A percentile compares a stretch with the other conserved stretches of the same genome.
Conservation (phyloP, 1,139 yeast genomes). For the Kurtzmaniella quercitrusa region DNA sequence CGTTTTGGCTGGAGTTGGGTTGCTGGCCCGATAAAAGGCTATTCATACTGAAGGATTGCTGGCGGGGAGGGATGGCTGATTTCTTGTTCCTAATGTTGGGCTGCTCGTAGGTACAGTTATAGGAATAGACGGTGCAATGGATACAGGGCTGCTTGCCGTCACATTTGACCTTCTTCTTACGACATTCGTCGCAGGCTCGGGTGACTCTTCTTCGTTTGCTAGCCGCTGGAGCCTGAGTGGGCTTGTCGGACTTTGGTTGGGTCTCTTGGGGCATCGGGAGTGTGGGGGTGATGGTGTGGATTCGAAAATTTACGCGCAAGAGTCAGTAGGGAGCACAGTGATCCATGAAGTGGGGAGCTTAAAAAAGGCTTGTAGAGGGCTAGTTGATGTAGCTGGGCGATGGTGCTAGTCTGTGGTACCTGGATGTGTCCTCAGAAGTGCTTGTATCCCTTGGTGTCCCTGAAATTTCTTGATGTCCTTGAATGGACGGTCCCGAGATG, state of each 20-base stretch:
- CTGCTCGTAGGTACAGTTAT: constrained; percentile 65
- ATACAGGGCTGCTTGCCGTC: constrained; percentile 86
- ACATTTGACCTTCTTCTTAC: constrained; percentile 78
- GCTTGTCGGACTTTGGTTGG: not conserved
- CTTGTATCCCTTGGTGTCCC: too few relatives aligned
- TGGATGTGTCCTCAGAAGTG: too few relatives aligned
- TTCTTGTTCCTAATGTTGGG: constrained; percentile 61
- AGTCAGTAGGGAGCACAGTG: too few relatives aligned
- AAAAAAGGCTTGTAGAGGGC: too few relatives aligned
- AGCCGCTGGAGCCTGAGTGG: not conserved
- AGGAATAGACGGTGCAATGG: constrained; percentile 85
- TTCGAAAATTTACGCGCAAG: too few relatives aligned
- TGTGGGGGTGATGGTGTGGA: not conserved
- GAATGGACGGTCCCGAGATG: too few relatives aligned
- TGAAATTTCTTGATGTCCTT: too few relatives aligned
- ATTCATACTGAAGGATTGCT: constrained; percentile 3
- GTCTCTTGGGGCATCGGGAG: not conserved
- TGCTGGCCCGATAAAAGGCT: not conserved
- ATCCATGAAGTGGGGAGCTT: too few relatives aligned
- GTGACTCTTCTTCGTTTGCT: constrained; percentile 72
- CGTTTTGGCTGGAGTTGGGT: not conserved
- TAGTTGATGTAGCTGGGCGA: too few relatives aligned
- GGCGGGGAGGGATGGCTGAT: constrained; percentile 7
- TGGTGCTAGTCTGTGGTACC: too few relatives aligned
- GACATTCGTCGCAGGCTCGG: constrained; percentile 79